Evolutionary conservation across 106 monocot genomes (phyloP).

Genomic region (Acorus gramineus): DNA sequence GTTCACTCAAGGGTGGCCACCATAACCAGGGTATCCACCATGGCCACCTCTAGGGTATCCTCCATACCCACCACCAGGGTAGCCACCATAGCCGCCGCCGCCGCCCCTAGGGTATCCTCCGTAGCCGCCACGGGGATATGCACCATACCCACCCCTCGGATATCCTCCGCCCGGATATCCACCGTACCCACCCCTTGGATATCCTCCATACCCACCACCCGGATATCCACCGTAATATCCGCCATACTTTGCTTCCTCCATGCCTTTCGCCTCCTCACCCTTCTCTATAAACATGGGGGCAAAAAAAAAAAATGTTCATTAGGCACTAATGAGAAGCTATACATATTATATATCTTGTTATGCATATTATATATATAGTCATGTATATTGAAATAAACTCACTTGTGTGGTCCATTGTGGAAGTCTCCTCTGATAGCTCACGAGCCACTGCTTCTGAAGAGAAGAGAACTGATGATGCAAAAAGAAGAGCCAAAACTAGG

Average conservation of each 20-base stretch:
- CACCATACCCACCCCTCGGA: slow-evolving; percentile 4
- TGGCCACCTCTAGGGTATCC: not conserved
- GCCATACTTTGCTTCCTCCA: slow-evolving; percentile 1
- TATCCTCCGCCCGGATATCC: slow-evolving; percentile 8
- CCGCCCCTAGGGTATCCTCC: not conserved
- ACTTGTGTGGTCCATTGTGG: not conserved
- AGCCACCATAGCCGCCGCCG: not conserved
- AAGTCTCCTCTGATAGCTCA: slow-evolving; percentile 9
- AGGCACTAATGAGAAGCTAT: slow-evolving; percentile 1
- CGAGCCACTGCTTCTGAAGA: slow-evolving; percentile 19
- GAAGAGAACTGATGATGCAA: slow-evolving; percentile 14
- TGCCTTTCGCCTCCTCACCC: not conserved
- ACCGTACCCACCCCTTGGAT: not conserved
- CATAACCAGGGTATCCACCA: not conserved
- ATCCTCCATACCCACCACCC: slow-evolving; percentile 11
- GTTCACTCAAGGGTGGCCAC: not conserved
- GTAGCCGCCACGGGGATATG: slow-evolving; percentile 1
- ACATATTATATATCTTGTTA: slow-evolving; percentile 12
- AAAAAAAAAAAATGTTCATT: not conserved
- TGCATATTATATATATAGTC: slow-evolving; percentile 5
- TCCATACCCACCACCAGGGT: slow-evolving; percentile 1
- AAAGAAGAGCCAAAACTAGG: slow-evolving; percentile 19
- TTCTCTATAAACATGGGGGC: too few species aligned
- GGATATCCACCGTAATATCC: slow-evolving; percentile 4
- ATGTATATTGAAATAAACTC: not conserved